phyloP scores from a whole-genome alignment of 2,329 filamentous ascomycete species.

The Diplocarpon rosae region DNA sequence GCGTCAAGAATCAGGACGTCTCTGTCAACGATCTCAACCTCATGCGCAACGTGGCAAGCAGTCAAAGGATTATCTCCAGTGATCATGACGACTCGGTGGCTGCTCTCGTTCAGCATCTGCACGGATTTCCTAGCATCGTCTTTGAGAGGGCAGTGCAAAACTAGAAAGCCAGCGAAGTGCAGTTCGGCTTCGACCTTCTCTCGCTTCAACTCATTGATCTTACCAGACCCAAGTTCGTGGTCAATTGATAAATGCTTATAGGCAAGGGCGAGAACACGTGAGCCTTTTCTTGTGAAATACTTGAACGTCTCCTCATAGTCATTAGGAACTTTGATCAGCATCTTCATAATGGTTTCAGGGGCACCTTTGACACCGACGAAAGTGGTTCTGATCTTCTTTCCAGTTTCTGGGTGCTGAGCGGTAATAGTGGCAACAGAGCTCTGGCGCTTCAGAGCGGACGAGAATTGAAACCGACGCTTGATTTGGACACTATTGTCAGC shows the following conservation, averaged over 20 bases:
- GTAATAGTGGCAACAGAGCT: slow-evolving; percentile 83
- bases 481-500: slow-evolving; percentile 75
- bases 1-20: slow-evolving; percentile 92
- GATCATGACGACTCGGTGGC: slow-evolving; percentile 97
- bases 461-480: slow-evolving; percentile 96
- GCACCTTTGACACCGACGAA: slow-evolving; percentile 96
- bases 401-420: slow-evolving; percentile 58
- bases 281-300: slow-evolving; percentile 92
- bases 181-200: slow-evolving; percentile 81
- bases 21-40: slow-evolving; percentile 95
- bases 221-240: slow-evolving; percentile 68
- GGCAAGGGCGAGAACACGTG: slow-evolving; percentile 82
- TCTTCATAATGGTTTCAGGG: slow-evolving; percentile 91
- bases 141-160: slow-evolving; percentile 91
- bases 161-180: slow-evolving; percentile 87
- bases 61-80: slow-evolving; percentile 97
- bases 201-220: slow-evolving; percentile 87
- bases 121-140: slow-evolving; percentile 91
- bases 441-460: slow-evolving; percentile 88
- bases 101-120: slow-evolving; percentile 96
- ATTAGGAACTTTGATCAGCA: slow-evolving; percentile 70
- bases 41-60: slow-evolving; percentile 85
- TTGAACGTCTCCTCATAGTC: slow-evolving; percentile 98
- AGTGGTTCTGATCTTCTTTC: slow-evolving; percentile 69
- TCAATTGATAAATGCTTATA: slow-evolving; percentile 85